phyloP scores from a whole-genome alignment of 495 filamentous ascomycete species.

The Cercophora samala region DNA sequence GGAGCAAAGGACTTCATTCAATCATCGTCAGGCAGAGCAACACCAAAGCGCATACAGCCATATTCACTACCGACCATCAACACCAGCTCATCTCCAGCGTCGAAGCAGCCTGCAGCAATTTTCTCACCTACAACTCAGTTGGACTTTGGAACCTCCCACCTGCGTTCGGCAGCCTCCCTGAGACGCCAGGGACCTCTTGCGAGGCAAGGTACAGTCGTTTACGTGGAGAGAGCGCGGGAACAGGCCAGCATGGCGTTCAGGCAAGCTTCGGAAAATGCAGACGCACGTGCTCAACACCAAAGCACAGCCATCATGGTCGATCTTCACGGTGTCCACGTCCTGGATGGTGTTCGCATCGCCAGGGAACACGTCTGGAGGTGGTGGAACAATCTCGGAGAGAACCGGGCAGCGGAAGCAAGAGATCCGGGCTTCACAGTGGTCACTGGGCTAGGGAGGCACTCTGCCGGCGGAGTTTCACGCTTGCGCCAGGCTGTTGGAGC shows the following conservation, averaged over 20 bases:
- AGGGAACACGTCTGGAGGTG: slow-evolving; percentile 63
- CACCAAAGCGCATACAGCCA: background rate
- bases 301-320: slow-evolving; percentile 60
- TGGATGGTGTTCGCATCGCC: slow-evolving; percentile 74
- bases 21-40: background rate
- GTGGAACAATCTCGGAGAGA: slow-evolving; percentile 70
- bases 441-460: slow-evolving; percentile 77
- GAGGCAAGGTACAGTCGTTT: slow-evolving; percentile 39
- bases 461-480: slow-evolving; percentile 66
- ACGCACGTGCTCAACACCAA: slow-evolving; percentile 58
- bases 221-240: slow-evolving; percentile 35
- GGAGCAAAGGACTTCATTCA: slow-evolving; percentile 25
- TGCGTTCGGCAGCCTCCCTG: slow-evolving; percentile 32
- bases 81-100: background rate
- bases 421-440: slow-evolving; percentile 63
- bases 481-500: slow-evolving; percentile 77
- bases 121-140: background rate
- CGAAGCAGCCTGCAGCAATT: background rate
- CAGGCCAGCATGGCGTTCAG: slow-evolving; percentile 26
- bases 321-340: slow-evolving; percentile 79
- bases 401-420: slow-evolving; percentile 35
- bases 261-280: slow-evolving; percentile 41
- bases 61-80: background rate
- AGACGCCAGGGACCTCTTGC: slow-evolving; percentile 40
- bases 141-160: slow-evolving; percentile 15